Base-by-base conservation (phyloP, 768 basidiomycete genomes). In the Trametes maxima region DNA sequence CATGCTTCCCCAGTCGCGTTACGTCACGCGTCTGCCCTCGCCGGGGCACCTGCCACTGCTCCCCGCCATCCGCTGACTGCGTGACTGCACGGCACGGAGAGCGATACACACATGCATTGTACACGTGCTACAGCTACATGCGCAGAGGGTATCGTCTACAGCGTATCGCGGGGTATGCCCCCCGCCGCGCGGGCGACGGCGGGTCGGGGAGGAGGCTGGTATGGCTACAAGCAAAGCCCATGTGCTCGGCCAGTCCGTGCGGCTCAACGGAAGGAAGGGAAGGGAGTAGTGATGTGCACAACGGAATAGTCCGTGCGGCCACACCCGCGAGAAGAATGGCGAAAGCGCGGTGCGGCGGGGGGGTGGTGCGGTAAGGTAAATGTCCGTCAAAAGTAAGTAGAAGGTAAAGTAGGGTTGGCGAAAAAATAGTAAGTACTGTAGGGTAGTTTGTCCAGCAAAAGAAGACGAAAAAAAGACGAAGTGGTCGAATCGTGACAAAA, bases 401-500 rank as follows among this genome's bases (percentile, higher is more conserved):
- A 44, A 45, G 16, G 28, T 48, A 43, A 19, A 19, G 52, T 53
- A 62, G 42, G 49, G 16, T 48, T 46, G 53, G 48, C 49, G 35
- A 19, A 46, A 46, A 42, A 50, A 40, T 37, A 59, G 48, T 17
- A 57, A 51, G 45, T 39, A 37, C 25, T 46, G 63, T 61, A 45
- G 54, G 54, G 54, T 68, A 68, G 67, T 46, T 58, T 68, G 67
- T 68, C 67, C 67, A 65, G 67, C 67, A 65, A 63, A 50, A 50
- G 53, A 39, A 22, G 49, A 55, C 45, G 55, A 35, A 40, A 49
- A 59, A 62, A 42, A 50, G 17, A 53, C 55, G 43, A 44, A 54
- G 33, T 22, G 36, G 33, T 22, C 43, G 33, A 37, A 33, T 16
- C 47, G 39, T 22, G 54, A 54, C 57, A 65, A 53, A 57, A 50